Evolutionary conservation across 2,329 filamentous ascomycete genomes (phyloP).

Genomic region (Cladosporium austrohemisphaericum): DNA sequence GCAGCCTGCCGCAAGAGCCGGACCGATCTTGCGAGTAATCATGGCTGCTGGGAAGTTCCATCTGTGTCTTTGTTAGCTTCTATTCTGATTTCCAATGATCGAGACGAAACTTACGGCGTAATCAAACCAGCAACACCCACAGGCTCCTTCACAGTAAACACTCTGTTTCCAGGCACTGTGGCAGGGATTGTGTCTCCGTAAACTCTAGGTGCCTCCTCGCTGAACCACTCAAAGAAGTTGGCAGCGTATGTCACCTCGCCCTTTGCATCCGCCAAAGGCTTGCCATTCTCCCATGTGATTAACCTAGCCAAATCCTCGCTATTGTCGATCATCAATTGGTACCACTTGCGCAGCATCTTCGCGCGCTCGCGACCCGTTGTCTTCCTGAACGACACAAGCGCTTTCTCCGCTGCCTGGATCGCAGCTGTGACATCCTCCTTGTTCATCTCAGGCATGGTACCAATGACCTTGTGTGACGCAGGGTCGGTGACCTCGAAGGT

Average conservation of each 20-base stretch:
- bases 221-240: slow-evolving; percentile 77
- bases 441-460: slow-evolving; percentile 80
- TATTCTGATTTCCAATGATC: too few species aligned
- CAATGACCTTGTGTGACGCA: slow-evolving; percentile 74
- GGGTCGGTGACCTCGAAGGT: slow-evolving; percentile 91
- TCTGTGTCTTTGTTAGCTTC: background rate
- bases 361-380: slow-evolving; percentile 71
- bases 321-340: slow-evolving; percentile 74
- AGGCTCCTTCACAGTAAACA: slow-evolving; percentile 76
- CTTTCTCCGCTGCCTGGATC: slow-evolving; percentile 76
- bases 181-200: slow-evolving; percentile 74
- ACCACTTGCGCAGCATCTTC: slow-evolving; percentile 73
- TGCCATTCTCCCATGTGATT: slow-evolving; percentile 88
- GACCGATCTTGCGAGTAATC: slow-evolving; percentile 48
- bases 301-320: slow-evolving; percentile 75
- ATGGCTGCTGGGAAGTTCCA: slow-evolving; percentile 71
- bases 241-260: slow-evolving; percentile 70
- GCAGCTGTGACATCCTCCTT: slow-evolving; percentile 72
- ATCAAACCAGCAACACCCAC: slow-evolving; percentile 80
- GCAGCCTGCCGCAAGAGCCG: slow-evolving; percentile 81
- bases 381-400: slow-evolving; percentile 67
- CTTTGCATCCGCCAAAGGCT: slow-evolving; percentile 71
- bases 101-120: slow-evolving; percentile 58
- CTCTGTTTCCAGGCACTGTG: slow-evolving; percentile 66
- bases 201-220: slow-evolving; percentile 68